A percentile compares a stretch with the other conserved stretches of the same genome.
Evolutionary conservation across 2,329 filamentous ascomycete genomes (phyloP).

Genomic region (Aspergillus sp.): DNA sequence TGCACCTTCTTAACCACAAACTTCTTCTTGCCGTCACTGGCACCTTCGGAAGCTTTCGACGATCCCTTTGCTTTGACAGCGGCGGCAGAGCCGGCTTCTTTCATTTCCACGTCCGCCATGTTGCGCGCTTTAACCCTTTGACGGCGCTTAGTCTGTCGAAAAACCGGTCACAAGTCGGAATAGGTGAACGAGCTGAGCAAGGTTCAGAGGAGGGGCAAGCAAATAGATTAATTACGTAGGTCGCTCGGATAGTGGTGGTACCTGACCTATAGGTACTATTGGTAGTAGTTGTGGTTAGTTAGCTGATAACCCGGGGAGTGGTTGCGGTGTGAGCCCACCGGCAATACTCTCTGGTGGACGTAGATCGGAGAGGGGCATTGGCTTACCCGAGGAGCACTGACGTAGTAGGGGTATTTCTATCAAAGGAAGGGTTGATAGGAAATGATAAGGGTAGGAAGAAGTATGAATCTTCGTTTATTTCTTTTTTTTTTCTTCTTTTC

Average conservation of each 20-base stretch:
- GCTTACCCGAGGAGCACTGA: background rate
- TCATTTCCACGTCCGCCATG: slow-evolving; percentile 98
- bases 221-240: slow-evolving; percentile 23
- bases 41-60: slow-evolving; percentile 55
- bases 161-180: background rate
- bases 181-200: background rate
- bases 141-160: background rate
- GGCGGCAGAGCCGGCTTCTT: slow-evolving; percentile 68
- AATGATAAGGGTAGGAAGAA: background rate
- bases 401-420: background rate
- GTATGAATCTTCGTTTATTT: background rate
- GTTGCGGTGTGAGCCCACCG: slow-evolving; percentile 17
- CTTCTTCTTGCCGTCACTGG: slow-evolving; percentile 77
- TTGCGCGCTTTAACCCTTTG: background rate
- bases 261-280: background rate
- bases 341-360: background rate
- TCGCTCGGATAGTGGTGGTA: slow-evolving; percentile 2
- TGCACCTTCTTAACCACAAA: slow-evolving; percentile 98
- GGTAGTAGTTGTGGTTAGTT: slow-evolving; percentile 12
- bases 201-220: slow-evolving; percentile 12
- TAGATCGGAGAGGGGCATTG: background rate
- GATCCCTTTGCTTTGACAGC: slow-evolving; percentile 57
- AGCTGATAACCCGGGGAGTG: slow-evolving; percentile 22
- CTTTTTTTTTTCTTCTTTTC: background rate
- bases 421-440: background rate